Percentiles rank a stretch among this genome's conserved stretches.
phyloP scores from a whole-genome alignment of 352 stramenopile genomes.

The Globisporangium takayamanum region DNA sequence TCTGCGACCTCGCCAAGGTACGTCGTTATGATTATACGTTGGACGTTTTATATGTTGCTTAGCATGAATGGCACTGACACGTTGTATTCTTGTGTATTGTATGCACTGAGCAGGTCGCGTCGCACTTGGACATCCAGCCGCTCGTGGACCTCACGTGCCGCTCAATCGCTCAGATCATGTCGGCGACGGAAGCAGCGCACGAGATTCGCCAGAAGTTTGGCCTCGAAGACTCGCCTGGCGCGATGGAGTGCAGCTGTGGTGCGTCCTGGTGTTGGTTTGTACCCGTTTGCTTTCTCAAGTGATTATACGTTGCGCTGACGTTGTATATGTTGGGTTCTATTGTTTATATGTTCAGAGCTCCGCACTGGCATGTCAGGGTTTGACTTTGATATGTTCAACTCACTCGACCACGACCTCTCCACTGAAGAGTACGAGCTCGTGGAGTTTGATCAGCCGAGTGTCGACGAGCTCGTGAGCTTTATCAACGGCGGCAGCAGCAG shows the following conservation, averaged over 20 bases:
- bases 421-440: slow-evolving; percentile 76
- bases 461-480: slow-evolving; percentile 76
- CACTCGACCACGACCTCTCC: slow-evolving; percentile 66
- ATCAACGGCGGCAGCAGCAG: slow-evolving; percentile 52
- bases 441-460: slow-evolving; percentile 76
- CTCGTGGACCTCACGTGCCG: slow-evolving; percentile 75
- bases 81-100: neutral
- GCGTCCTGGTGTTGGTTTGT: slow-evolving; percentile 1
- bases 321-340: neutral
- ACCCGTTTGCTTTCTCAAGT: neutral
- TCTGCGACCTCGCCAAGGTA: slow-evolving; percentile 74
- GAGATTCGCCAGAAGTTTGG: slow-evolving; percentile 77
- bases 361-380: slow-evolving; percentile 56
- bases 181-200: slow-evolving; percentile 63
- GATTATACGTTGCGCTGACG: neutral
- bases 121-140: slow-evolving; percentile 75
- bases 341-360: slow-evolving; percentile 24
- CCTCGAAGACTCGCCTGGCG: slow-evolving; percentile 38
- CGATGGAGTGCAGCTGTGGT: slow-evolving; percentile 47
- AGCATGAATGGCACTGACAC: too few relatives aligned
- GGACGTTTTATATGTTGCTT: neutral
- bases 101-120: slow-evolving; percentile 35
- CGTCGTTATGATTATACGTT: neutral
- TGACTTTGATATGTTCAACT: slow-evolving; percentile 77
- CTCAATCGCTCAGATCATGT: slow-evolving; percentile 83